Conservation (phyloP, 257 asterid genomes). For the Solanum neorickii region DNA sequence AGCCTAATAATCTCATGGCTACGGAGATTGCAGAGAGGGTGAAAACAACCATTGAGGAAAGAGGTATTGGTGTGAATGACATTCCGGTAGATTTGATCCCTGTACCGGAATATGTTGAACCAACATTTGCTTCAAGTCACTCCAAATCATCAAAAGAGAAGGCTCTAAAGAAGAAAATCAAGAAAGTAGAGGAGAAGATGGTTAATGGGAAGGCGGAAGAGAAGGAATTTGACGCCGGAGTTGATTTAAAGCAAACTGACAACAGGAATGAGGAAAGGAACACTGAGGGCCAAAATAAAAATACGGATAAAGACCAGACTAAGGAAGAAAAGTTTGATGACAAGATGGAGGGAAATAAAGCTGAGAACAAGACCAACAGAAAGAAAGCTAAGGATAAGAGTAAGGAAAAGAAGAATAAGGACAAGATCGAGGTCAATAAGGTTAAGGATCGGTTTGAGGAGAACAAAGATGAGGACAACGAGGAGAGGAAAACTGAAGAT, state of each 20-base stretch:
- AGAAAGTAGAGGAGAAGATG: slow-evolving; percentile 19
- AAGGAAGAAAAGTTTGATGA: neutral
- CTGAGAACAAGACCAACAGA: slow-evolving; percentile 5
- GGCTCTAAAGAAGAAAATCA: slow-evolving; percentile 29
- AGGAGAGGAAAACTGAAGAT: slow-evolving; percentile 8
- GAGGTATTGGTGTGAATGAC: slow-evolving; percentile 21
- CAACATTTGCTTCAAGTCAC: slow-evolving; percentile 16
- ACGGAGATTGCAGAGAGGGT: slow-evolving; percentile 60
- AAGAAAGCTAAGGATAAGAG: neutral
- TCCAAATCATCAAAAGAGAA: slow-evolving; percentile 28
- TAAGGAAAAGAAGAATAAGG: neutral
- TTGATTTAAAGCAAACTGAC: slow-evolving; percentile 16
- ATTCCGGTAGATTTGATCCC: slow-evolving; percentile 22
- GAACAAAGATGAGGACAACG: slow-evolving; percentile 5
- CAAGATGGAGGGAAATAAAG: slow-evolving; percentile 1
- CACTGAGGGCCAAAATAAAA: neutral
- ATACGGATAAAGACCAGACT: neutral
- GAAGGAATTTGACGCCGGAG: neutral
- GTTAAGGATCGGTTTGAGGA: neutral
- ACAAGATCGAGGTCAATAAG: neutral
- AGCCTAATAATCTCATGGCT: slow-evolving; percentile 75
- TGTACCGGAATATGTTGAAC: slow-evolving; percentile 44
- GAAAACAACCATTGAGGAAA: slow-evolving; percentile 28
- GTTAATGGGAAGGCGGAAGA: slow-evolving; percentile 2
- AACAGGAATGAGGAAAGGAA: slow-evolving; percentile 16